These are phyloP conservation scores for Trypanosoma brucei DNA, from an alignment of 208 protist genomes.

Conservation along the genomic window DNA sequence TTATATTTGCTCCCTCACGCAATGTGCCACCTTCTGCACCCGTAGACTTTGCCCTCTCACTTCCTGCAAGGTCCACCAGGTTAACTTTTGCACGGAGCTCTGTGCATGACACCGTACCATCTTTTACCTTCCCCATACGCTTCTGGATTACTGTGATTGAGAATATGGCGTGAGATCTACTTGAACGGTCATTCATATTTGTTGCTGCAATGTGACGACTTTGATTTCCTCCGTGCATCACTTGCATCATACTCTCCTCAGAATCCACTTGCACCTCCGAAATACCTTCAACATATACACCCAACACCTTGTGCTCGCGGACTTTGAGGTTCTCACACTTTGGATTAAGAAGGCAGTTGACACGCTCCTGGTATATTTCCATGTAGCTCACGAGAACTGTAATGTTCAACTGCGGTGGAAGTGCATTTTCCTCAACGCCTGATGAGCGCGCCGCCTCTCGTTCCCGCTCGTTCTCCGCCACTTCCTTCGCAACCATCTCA, in stretches of 20 bases:
- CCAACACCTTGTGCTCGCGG: conserved; percentile 68
- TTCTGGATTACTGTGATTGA: conserved; percentile 73
- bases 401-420: conserved; percentile 52
- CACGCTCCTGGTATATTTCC: conserved; percentile 89
- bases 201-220: conserved; percentile 83
- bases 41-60: conserved; percentile 81
- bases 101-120: conserved; percentile 27
- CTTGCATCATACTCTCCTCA: conserved; percentile 46
- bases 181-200: conserved; percentile 94
- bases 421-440: not conserved
- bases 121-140: conserved; percentile 21
- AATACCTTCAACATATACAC: conserved; percentile 77
- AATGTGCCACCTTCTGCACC: conserved; percentile 74
- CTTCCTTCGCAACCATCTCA: conserved; percentile 25
- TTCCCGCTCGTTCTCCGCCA: conserved; percentile 12
- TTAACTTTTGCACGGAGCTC: conserved; percentile 74
- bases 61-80: conserved; percentile 93
- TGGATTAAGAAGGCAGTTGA: conserved; percentile 66
- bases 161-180: conserved; percentile 96
- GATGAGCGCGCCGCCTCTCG: conserved; percentile 8
- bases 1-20: conserved; percentile 87
- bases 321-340: conserved; percentile 45
- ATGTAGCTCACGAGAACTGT: conserved; percentile 83
- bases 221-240: conserved; percentile 72
- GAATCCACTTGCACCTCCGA: conserved; percentile 57